Base-by-base conservation (phyloP, 306 rosid species). In the Myrica gale region DNA sequence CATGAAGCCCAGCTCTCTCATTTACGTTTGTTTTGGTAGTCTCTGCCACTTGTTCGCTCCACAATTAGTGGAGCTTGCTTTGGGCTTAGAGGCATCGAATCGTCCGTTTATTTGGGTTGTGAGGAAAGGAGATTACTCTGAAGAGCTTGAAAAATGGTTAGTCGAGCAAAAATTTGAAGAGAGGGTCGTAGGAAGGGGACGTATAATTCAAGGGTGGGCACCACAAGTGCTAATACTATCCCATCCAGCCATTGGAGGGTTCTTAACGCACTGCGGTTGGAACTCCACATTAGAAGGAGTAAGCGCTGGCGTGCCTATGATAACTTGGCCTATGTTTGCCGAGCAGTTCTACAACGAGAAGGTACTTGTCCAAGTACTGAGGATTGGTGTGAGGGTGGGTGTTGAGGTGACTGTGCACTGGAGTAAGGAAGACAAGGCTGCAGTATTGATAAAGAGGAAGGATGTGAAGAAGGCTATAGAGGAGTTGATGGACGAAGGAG, bases 261-360 rank as follows among this genome's bases (percentile, higher is more conserved):
- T 90, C 80, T 52, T 90, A 10, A 88, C 96, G 9, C 96, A 88
- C 20, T 88, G 83, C 12, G 96, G 96, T 39, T 88, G 96, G 96
- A 90, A 90, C 72, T 90, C 96, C 4, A 77, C 86, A 0, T 50
- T 90, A 1, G 96, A 90, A 85, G 92, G 85, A 32, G 5, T 86
- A 61, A 77, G 84, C 39, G 82, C 82, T 3, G 96, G 90, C 0
- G 75, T 90, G 57, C 87, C 92, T 7, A 76, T 86, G 87, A 65
- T 86, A 23, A 84, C 92, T 0, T 88, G 96, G 92, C 92, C 96
- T 1, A 21, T 90, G 9, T 86, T 86, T 32, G 89, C 84, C 0
- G 96, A 90, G n/a, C 92, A 90, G 63, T 87, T 87, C 74, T 80
- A 54, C 3, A 89, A 89, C 78, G 88, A 87, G 79, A 89, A 70